These are phyloP conservation scores for Mycena vulgaris DNA, from an alignment of 768 basidiomycete species.

Conservation along the genomic window DNA sequence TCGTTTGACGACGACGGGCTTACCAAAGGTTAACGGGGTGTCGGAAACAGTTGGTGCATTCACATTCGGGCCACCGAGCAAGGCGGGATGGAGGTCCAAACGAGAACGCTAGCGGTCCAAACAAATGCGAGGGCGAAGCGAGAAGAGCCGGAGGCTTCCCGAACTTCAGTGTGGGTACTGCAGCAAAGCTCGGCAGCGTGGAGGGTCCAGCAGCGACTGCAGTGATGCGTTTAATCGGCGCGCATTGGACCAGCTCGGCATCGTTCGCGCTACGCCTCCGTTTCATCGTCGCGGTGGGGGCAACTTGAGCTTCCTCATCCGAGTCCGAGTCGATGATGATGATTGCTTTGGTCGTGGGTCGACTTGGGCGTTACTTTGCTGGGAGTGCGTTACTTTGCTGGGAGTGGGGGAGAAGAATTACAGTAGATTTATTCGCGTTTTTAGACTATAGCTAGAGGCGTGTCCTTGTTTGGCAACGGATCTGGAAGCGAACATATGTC, in stretches of 20 bases:
- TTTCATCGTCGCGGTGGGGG: slow-evolving; percentile 30
- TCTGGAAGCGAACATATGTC: slow-evolving; percentile 3
- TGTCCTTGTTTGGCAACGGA: slow-evolving; percentile 29
- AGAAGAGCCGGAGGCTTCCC: slow-evolving; percentile 30
- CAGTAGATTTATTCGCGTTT: slow-evolving; percentile 4
- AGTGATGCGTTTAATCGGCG: slow-evolving; percentile 28
- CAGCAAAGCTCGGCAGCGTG: not conserved
- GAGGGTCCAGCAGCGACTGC: not conserved
- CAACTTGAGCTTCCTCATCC: slow-evolving; percentile 50
- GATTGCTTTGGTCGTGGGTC: slow-evolving; percentile 52
- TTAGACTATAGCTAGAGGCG: too few species aligned
- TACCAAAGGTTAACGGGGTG: slow-evolving; percentile 25
- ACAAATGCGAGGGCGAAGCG: not conserved
- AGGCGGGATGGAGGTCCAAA: slow-evolving; percentile 41
- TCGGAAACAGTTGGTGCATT: not conserved
- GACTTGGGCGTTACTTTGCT: slow-evolving; percentile 10
- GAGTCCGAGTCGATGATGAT: slow-evolving; percentile 78
- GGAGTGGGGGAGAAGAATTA: too few species aligned
- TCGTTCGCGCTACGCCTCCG: slow-evolving; percentile 44
- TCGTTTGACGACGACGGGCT: slow-evolving; percentile 38
- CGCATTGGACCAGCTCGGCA: slow-evolving; percentile 27
- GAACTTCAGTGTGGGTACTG: slow-evolving; percentile 24
- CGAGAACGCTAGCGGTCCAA: slow-evolving; percentile 1
- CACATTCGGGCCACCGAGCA: slow-evolving; percentile 31
- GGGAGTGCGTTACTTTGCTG: too few species aligned